Evolutionary conservation across 1,139 yeast species (phyloP), one percentile per base, ranked within the genome.

Genomic region (Eremothecium coryli): DNA sequence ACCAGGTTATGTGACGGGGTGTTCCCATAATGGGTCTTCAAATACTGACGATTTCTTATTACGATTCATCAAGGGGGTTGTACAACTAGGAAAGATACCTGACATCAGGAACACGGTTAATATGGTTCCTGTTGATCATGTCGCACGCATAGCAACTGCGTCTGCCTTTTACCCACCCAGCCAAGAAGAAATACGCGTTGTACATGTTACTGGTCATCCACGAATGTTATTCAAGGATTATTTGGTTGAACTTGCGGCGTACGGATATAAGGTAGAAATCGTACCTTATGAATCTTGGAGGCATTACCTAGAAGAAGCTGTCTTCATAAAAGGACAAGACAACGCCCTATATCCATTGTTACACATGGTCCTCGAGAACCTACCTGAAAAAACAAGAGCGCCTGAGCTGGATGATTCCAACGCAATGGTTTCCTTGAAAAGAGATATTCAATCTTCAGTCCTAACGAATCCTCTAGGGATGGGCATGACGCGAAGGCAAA

Each of bases 81-180:
- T 80, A 33, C 95, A 90, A 61, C 63, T 90, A 41, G 95, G 95
- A 3, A 65, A 68, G 29, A 80, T 73, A 50, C 98, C 99, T 15
- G 82, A 82, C 51, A 86, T 90, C 44, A 61, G 73, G 49, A 90
- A 90, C 64, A 73, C 78, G 32, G 95, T 88, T 31, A 93, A 93
- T 58, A 86, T 88, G 85, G 96, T 86, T 15, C 98, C 98, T 3
- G 98, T 90, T 23, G 97, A 90, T 50, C 98, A 90, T 51, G 98
- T 90, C 45, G 97, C 98, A 1, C 73, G 94, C 37, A 84, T 86
- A 16, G 85, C 80, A 22, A 82, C 79, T 34, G 86, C 97, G 1
- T 65, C 93, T 21, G 80, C 95, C 0, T 68, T 90, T 45, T 73
- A 75, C 46, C 93, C 95, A 22, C 85, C 93, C 23, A 56, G 53